Conservation (phyloP, 495 filamentous ascomycete genomes). For the Penicillium roqueforti region DNA sequence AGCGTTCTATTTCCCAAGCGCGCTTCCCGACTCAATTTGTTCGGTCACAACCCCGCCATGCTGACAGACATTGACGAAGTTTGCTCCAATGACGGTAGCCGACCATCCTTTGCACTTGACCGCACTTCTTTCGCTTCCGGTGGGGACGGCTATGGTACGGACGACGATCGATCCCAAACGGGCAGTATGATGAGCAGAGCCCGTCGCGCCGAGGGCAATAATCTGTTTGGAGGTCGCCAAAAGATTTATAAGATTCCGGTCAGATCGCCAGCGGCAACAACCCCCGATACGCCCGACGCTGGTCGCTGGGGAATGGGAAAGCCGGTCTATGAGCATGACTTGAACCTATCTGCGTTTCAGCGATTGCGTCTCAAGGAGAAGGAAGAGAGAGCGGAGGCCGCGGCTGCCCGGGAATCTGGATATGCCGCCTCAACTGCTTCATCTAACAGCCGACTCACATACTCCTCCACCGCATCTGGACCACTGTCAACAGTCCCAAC, state of each 20-base stretch:
- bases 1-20: constrained; percentile 83
- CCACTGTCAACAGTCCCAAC: constrained; percentile 61
- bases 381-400: constrained; percentile 33
- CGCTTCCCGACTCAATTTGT: constrained; percentile 62
- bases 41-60: constrained; percentile 46
- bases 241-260: constrained; percentile 89
- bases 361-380: constrained; percentile 60
- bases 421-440: constrained; percentile 61
- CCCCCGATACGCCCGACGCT: constrained; percentile 15
- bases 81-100: constrained; percentile 66
- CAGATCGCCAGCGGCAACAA: constrained; percentile 34
- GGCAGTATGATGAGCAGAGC: constrained; percentile 78
- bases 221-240: constrained; percentile 90
- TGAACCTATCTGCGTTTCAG: constrained; percentile 76
- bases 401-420: constrained; percentile 38
- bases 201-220: constrained; percentile 87
- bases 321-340: constrained; percentile 79
- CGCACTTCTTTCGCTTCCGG: constrained; percentile 52
- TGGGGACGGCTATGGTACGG: constrained; percentile 56
- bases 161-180: constrained; percentile 57
- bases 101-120: constrained; percentile 51
- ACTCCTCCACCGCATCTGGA: constrained; percentile 79
- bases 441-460: constrained; percentile 75
- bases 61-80: constrained; percentile 88
- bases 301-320: constrained; percentile 54